phyloP scores from a whole-genome alignment of 225 moss, liverwort and hornwort genomes.

The Sphagnum tenellum region DNA sequence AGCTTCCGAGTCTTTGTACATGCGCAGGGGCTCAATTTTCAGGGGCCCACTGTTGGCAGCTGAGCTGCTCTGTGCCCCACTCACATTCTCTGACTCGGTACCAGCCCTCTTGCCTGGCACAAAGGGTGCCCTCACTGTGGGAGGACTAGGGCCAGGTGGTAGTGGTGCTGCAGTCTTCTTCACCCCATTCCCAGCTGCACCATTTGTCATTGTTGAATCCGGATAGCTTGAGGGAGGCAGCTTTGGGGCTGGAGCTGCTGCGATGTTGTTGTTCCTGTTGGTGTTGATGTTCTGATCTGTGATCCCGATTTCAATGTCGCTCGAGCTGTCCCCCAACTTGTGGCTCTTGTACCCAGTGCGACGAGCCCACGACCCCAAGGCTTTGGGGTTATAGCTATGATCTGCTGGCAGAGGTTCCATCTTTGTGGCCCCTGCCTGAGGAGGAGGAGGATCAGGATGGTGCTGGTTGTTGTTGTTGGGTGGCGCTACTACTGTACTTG shows the following conservation, averaged over 20 bases:
- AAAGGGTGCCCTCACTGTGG: too few species aligned
- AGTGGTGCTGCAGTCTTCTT: slow-evolving; percentile 7
- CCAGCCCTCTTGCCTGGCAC: too few species aligned
- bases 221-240: too few species aligned
- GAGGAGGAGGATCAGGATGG: slow-evolving; percentile 23
- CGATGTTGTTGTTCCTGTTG: too few species aligned
- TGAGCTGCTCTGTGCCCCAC: slow-evolving; percentile 22
- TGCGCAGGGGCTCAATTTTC: slow-evolving; percentile 26
- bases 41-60: slow-evolving; percentile 21
- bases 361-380: slow-evolving; percentile 68
- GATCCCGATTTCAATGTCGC: slow-evolving; percentile 5
- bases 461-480: neutral
- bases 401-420: slow-evolving; percentile 48
- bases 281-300: too few species aligned
- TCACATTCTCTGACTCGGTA: slow-evolving; percentile 21
- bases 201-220: neutral
- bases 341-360: slow-evolving; percentile 66
- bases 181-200: slow-evolving; percentile 2
- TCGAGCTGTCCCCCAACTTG: slow-evolving; percentile 35
- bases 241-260: too few species aligned
- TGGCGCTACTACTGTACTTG: too few species aligned
- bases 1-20: slow-evolving; percentile 61
- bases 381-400: slow-evolving; percentile 49
- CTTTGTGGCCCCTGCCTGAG: slow-evolving; percentile 42
- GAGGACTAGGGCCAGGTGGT: neutral